Base-by-base conservation (phyloP, 1,284 basidiomycete genomes). In the Wallemia ichthyophaga region DNA sequence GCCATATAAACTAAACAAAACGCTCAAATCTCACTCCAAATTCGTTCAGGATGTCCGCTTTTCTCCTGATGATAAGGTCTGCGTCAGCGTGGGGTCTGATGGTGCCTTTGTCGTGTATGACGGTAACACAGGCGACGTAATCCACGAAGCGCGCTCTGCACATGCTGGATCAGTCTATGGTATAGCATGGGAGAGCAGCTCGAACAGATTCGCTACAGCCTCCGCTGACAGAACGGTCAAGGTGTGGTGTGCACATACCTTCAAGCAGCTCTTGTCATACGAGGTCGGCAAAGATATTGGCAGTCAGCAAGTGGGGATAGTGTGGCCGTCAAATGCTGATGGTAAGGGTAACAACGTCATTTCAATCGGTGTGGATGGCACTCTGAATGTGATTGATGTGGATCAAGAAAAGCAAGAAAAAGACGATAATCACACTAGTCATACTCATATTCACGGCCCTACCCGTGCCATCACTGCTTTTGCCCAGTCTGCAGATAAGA, bases 31-130 rank as follows among this genome's bases (percentile, higher is more conserved):
- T 0, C 94, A 98, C 69, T 83, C 82, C 1, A 85, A 85, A 67
- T 98, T 95, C 68, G 86, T 98, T 2, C 88, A 95, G 69, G 86
- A 95, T 61, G 79, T 96, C 24, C 78, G 79, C 60, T 95, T 81
- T 67, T 76, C 87, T 0, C 80, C 82, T 0, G 80, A 80, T 28
- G 89, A 88, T 1, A 78, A 82, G 57, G 73, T 80, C 25, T 95
- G 96, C 67, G 83, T 80, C 17, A 89, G 86, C 56, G 88, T 86
- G 17, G 92, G 88, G 26, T 85, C 86, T 2, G 94, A 99, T 70
- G 79, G 76, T 57, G 92, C 89, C 71, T 73, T 75, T 17, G 85
- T 94, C 71, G 65, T 98, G 23, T 96, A 94, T 68, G 87, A 95
- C 63, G 94, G 92, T 27, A 81, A 84, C 70, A 81, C 78, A 1